Evolutionary conservation across 306 rosid species (phyloP).

Genomic region (Prunus campanulata): DNA sequence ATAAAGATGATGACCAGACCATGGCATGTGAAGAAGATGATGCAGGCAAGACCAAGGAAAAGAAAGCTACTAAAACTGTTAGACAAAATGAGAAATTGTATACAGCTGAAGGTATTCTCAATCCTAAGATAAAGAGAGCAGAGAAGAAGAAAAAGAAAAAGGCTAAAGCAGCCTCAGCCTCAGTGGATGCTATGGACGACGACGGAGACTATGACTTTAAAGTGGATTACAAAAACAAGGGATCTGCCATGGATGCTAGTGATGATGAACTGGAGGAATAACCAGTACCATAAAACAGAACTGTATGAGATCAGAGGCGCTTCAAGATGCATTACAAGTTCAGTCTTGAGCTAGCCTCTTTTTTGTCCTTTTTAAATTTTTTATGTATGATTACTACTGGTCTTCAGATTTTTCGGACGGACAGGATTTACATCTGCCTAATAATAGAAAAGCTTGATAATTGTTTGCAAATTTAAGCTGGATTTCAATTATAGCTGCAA

Average conservation of each 20-base stretch:
- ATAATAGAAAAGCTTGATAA: background rate
- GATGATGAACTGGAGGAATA: conserved; percentile 24
- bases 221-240: conserved; percentile 67
- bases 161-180: conserved; percentile 32
- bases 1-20: conserved; percentile 37
- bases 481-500: background rate
- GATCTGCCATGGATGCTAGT: conserved; percentile 49
- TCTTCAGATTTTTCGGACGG: background rate
- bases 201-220: conserved; percentile 83
- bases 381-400: background rate
- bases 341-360: background rate
- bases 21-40: conserved; percentile 51
- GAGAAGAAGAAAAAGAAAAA: conserved; percentile 82
- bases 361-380: background rate
- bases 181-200: conserved; percentile 63
- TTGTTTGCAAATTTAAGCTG: background rate
- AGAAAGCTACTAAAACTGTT: conserved; percentile 33
- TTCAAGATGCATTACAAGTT: background rate
- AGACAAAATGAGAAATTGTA: conserved; percentile 85
- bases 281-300: background rate
- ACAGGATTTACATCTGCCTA: background rate
- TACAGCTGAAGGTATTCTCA: conserved; percentile 73
- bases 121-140: conserved; percentile 64
- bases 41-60: conserved; percentile 44
- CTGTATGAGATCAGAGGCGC: background rate